phyloP scores from a whole-genome alignment of 202 grass and related monocot genomes.

The Digitaria exilis region DNA sequence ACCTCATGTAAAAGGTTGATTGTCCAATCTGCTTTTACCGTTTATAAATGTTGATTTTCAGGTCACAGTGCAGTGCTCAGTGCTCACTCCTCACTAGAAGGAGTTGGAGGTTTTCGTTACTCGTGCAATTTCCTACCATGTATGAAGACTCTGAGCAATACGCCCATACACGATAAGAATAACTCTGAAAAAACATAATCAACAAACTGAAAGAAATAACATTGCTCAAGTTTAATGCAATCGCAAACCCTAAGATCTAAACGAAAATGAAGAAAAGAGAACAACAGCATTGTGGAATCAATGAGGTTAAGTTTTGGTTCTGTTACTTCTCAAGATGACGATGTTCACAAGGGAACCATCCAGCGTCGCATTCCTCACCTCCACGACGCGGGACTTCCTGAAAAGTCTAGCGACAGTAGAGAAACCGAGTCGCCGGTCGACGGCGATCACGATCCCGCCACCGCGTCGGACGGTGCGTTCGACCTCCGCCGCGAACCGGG shows the following conservation, averaged over 20 bases:
- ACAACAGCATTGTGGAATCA: conserved; percentile 21
- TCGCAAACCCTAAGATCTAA: neutral
- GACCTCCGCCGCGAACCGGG: conserved; percentile 61
- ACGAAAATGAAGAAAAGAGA: neutral
- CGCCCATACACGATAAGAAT: neutral
- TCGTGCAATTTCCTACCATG: neutral
- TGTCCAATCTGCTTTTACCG: neutral
- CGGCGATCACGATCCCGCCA: conserved; percentile 51
- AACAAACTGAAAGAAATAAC: neutral
- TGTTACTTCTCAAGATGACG: conserved; percentile 57
- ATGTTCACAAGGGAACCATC: conserved; percentile 48
- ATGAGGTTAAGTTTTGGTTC: neutral
- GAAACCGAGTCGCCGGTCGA: conserved; percentile 32
- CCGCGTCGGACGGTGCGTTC: conserved; percentile 67
- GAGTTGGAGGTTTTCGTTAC: neutral
- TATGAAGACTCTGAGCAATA: neutral
- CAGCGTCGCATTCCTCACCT: conserved; percentile 57
- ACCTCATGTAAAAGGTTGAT: too few relatives aligned
- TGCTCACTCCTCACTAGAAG: neutral
- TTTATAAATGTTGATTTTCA: neutral
- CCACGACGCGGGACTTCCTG: conserved; percentile 55
- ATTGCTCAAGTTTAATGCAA: neutral
- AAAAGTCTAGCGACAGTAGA: conserved; percentile 50
- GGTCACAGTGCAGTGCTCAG: too few relatives aligned
- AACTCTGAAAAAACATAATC: neutral